These are phyloP conservation scores for Diplodia intermedia DNA, from an alignment of 2,329 filamentous ascomycete genomes.

Conservation along the genomic window DNA sequence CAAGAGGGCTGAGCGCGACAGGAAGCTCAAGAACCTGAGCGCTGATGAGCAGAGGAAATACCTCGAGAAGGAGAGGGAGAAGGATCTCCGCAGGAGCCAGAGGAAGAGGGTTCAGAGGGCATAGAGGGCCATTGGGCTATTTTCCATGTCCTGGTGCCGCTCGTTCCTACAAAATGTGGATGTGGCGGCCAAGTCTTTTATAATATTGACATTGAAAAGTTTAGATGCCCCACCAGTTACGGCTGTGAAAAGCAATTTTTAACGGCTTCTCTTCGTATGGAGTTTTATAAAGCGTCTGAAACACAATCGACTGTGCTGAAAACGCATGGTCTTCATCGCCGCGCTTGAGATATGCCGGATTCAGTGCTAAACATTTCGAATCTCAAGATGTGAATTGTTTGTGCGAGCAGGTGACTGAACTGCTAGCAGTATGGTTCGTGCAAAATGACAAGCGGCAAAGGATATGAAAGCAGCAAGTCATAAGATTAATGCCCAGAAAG, in stretches of 20 bases:
- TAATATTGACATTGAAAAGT: constrained; percentile 27
- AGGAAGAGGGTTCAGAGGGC: constrained; percentile 65
- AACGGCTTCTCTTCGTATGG: neutral
- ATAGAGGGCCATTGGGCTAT: neutral
- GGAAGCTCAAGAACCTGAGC: constrained; percentile 75
- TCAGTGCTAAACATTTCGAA: neutral
- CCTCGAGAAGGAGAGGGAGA: constrained; percentile 85
- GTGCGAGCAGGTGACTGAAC: neutral
- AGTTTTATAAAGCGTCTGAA: neutral
- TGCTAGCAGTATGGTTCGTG: neutral
- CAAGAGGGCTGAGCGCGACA: constrained; percentile 77
- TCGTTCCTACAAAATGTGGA: neutral
- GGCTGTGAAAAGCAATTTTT: neutral
- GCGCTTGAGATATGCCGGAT: neutral
- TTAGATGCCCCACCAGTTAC: constrained; percentile 12
- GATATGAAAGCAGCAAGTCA: too few relatives aligned
- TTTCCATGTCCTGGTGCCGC: neutral
- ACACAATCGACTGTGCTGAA: neutral
- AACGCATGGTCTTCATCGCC: neutral
- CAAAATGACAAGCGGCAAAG: too few relatives aligned
- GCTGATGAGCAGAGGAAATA: constrained; percentile 61
- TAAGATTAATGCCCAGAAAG: too few relatives aligned
- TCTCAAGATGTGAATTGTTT: neutral
- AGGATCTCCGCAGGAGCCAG: constrained; percentile 72
- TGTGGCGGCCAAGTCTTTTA: constrained; percentile 4